phyloP scores from a whole-genome alignment of 2,329 filamentous ascomycete species.

The Nannizziopsis arthrosporioides region DNA sequence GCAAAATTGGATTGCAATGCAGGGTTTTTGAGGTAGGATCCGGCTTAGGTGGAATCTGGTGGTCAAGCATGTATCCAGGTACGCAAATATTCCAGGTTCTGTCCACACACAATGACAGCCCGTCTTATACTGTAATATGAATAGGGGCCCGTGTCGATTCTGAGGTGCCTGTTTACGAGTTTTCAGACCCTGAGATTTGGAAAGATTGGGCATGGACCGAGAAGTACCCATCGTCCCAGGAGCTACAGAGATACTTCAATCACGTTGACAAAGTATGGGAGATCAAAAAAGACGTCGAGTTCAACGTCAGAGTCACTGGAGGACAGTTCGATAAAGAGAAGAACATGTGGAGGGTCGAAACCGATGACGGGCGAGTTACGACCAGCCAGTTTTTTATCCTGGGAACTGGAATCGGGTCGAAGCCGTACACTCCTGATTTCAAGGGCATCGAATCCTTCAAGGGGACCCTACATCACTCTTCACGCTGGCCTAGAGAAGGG shows the following conservation, averaged over 20 bases:
- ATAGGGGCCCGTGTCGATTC: slow-evolving; percentile 43
- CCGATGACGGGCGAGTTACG: slow-evolving; percentile 31
- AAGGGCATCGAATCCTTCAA: slow-evolving; percentile 39
- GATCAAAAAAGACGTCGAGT: slow-evolving; percentile 36
- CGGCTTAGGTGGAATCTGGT: slow-evolving; percentile 44
- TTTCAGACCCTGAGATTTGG: slow-evolving; percentile 40
- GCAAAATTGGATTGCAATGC: slow-evolving; percentile 39
- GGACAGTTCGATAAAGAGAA: slow-evolving; percentile 31
- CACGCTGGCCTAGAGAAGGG: slow-evolving; percentile 48
- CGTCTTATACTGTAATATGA: neutral
- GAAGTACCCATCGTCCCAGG: slow-evolving; percentile 23
- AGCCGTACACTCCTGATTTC: slow-evolving; percentile 34
- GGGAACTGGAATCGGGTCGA: slow-evolving; percentile 38
- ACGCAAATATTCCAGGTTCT: neutral
- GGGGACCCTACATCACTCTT: slow-evolving; percentile 49
- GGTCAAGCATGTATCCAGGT: slow-evolving; percentile 47
- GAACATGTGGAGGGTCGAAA: slow-evolving; percentile 36
- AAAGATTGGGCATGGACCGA: slow-evolving; percentile 36
- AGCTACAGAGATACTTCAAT: slow-evolving; percentile 38
- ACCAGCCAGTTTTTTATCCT: slow-evolving; percentile 37
- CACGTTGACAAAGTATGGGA: slow-evolving; percentile 37
- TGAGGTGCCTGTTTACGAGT: slow-evolving; percentile 44
- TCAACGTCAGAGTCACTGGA: slow-evolving; percentile 34
- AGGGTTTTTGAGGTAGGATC: slow-evolving; percentile 44
- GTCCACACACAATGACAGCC: neutral